Base-by-base conservation (phyloP, 2,329 filamentous ascomycete genomes). In the Aspergillus versicolor region DNA sequence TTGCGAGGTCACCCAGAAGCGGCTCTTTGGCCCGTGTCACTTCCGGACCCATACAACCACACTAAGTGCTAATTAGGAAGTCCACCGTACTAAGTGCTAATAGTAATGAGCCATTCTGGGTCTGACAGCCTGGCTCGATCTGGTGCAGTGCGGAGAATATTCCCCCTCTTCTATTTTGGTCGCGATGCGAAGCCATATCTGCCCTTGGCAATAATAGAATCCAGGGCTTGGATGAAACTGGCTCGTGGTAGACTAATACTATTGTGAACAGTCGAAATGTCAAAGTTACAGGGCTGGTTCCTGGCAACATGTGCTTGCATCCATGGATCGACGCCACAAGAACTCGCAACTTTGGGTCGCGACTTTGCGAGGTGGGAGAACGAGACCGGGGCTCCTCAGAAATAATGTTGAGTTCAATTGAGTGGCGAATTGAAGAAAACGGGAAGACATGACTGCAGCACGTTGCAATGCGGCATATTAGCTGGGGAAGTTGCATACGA, bases 21-120 rank as follows among this genome's bases (percentile, higher is more conserved):
- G 57, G 60, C 60, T 62, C 54, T 63, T 56, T 61, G 52, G 61
- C 30, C 57, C 52, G 48, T 57, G 57, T 58, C 50, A 46, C 54
- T 62, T 54, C 43, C 46, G 50, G 51, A 38, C 41, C 49, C 52
- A 48, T 52, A 44, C 27, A 30, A 30, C 27, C 27, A 30, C 9
- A 30, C 27, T 30, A 30, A 11, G 27, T 30, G 9, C 9, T 11
- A 30, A 30, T 9, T 9, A 4, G 9, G 8, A 27, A 21, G 21
- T 21, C 21, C 24, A 30, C 27, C 27, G 11, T 30, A 11, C 9
- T 24, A 24, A 24, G 24, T 27, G 8, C 24, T 27, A 30, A 19
- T 19, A 19, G 19, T 19, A 19, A 12, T 9, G 8, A 11, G 27
- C 27, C 27, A 30, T 11, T 30, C 27, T 30, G 27, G 27, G 27